A percentile compares a stretch with the other conserved stretches of the same genome.
phyloP scores from a whole-genome alignment of 441 rosid genomes.

The Raphanus hybrid region DNA sequence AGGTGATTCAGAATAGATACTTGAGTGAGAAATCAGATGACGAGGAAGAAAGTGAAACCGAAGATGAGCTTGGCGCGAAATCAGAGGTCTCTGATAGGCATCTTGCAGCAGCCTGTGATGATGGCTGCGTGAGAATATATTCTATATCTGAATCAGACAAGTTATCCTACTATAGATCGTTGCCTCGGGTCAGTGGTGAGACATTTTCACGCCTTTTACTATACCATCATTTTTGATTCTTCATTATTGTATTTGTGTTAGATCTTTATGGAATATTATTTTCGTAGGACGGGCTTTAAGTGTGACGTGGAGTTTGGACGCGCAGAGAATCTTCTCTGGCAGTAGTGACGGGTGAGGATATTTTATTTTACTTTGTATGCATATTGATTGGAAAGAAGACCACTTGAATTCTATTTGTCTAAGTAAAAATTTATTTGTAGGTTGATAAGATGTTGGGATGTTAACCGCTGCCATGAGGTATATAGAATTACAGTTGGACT shows the following conservation, averaged over 20 bases:
- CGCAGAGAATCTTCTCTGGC: slow-evolving; percentile 71
- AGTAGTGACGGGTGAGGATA: slow-evolving; percentile 92
- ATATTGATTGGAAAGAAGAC: slow-evolving; percentile 3
- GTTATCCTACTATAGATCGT: slow-evolving; percentile 64
- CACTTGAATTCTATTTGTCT: slow-evolving; percentile 7
- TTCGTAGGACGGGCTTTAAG: slow-evolving; percentile 78
- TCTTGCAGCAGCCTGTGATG: slow-evolving; percentile 85
- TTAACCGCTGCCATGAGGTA: slow-evolving; percentile 63
- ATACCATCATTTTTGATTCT: slow-evolving; percentile 23
- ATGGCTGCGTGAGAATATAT: slow-evolving; percentile 84
- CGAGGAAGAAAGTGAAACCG: slow-evolving; percentile 60
- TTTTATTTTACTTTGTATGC: neutral
- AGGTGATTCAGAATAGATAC: slow-evolving; percentile 57
- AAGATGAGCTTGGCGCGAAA: slow-evolving; percentile 55
- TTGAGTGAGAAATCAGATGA: slow-evolving; percentile 47
- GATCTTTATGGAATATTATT: slow-evolving; percentile 28
- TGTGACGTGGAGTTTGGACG: slow-evolving; percentile 81
- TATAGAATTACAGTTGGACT: slow-evolving; percentile 88
- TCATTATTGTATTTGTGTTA: slow-evolving; percentile 33
- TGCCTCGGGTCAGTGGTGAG: slow-evolving; percentile 99
- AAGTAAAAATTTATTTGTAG: slow-evolving; percentile 48
- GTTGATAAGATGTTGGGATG: slow-evolving; percentile 94
- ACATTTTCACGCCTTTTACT: slow-evolving; percentile 38
- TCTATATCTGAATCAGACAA: slow-evolving; percentile 58
- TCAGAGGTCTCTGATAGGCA: slow-evolving; percentile 47